Base-by-base conservation (phyloP, 176 grass and related monocot species). In the Carex pumila region DNA sequence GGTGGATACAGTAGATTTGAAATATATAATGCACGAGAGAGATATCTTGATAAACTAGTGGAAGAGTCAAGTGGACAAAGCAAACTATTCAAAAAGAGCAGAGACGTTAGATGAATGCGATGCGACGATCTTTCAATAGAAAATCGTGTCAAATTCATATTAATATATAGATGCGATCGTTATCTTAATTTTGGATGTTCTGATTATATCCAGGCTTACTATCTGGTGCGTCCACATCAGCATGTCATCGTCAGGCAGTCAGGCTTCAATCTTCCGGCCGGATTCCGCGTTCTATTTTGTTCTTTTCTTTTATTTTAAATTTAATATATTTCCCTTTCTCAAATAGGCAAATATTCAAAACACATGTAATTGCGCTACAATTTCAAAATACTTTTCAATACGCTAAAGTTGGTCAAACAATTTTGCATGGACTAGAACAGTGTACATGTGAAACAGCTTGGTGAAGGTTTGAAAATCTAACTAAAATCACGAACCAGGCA, bases 1-100 rank as follows among this genome's bases (percentile, higher is more conserved):
- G 21, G 36, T 52, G n/a, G 60, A 53, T 63, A 80, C 2, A 64
- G 12, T 82, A 53, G 80, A 66, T 12, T 39, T 19, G 80, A 29
- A 65, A 65, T 67, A 34, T 82, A 52, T 82, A 66, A 10, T 45
- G 43, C 22, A 59, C 13, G 58, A 81, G 62, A 65, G 36, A 31
- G 80, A 66, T n/a, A 22, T 47, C 11, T 6, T 63, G 22, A 22
- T 82, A 12, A 82, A 82, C 39, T 65, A 82, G 1, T 8, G 61
- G 61, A 66, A 67, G 54, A 82, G 80, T 82, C 80, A 82, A 81
- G 19, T 65, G 80, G 18, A 47, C 8, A 82, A 30, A 65, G 70
- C 37, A 17, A 74, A 5, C 41, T 18, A 8, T 56, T 34, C 68
- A 14, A 75, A 25, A 53, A 5, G 11, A 50, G n/a, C n/a, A n/a